phyloP scores from a whole-genome alignment of 225 moss, liverwort and hornwort species.

The Sphagnum contortum region DNA sequence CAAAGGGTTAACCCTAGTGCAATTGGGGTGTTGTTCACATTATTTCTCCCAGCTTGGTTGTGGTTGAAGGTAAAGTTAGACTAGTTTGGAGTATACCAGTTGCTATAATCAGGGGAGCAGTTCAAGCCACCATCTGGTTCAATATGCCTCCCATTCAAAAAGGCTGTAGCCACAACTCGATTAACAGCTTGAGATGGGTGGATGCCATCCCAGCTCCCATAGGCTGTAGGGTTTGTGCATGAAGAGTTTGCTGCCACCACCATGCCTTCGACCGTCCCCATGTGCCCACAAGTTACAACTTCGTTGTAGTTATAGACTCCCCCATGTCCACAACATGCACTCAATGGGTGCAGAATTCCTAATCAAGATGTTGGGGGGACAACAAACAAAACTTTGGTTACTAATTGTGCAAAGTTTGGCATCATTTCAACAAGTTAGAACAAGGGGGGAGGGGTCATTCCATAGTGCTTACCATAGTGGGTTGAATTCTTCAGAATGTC shows the following conservation, averaged over 20 bases:
- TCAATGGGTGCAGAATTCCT: conserved; percentile 6
- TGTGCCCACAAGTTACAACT: conserved; percentile 19
- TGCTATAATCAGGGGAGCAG: conserved; percentile 21
- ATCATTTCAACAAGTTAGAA: too few species aligned
- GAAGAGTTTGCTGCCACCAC: conserved; percentile 9
- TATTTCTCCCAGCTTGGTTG: too few species aligned
- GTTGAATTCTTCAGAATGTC: too few species aligned
- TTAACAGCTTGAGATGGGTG: conserved; percentile 22
- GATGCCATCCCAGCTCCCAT: conserved; percentile 33
- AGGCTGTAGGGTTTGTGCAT: conserved; percentile 18
- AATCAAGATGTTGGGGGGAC: too few species aligned
- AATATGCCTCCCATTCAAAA: conserved; percentile 21
- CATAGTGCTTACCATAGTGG: too few species aligned
- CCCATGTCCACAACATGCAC: conserved; percentile 28
- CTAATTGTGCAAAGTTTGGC: too few species aligned
- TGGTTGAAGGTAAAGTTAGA: too few species aligned
- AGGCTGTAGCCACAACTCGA: conserved; percentile 11
- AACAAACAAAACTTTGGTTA: too few species aligned
- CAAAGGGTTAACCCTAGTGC: too few species aligned
- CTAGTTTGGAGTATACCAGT: conserved; percentile 6
- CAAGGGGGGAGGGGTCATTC: too few species aligned
- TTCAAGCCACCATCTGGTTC: conserved; percentile 20
- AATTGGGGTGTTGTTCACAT: too few species aligned
- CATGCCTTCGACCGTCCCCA: conserved; percentile 12
- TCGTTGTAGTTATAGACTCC: conserved; percentile 33